phyloP scores from a whole-genome alignment of 2,329 filamentous ascomycete genomes.

The Aspergillus ustus region DNA sequence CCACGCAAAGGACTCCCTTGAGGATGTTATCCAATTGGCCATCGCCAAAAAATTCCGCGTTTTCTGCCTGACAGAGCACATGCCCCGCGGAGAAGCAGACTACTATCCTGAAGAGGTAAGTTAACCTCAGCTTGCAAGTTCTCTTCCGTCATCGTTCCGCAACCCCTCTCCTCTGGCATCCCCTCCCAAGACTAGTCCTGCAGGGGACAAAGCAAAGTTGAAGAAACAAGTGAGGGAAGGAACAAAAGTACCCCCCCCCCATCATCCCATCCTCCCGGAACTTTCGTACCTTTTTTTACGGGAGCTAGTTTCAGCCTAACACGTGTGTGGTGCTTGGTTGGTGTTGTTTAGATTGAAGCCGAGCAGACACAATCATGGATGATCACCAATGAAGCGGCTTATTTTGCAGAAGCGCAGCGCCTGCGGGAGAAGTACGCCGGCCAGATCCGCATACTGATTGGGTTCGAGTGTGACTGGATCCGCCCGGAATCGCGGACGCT shows the following conservation, averaged over 20 bases:
- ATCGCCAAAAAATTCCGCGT: slow-evolving; percentile 78
- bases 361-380: slow-evolving; percentile 36
- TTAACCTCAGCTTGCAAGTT: not conserved
- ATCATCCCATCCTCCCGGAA: not conserved
- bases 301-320: not conserved
- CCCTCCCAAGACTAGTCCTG: not conserved
- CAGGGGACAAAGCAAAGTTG: slow-evolving; percentile 3
- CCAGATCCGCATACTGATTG: slow-evolving; percentile 79
- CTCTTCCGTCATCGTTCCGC: not conserved
- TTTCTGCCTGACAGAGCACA: slow-evolving; percentile 92
- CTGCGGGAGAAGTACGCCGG: slow-evolving; percentile 71
- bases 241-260: not conserved
- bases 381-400: slow-evolving; percentile 62
- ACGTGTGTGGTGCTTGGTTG: slow-evolving; percentile 25
- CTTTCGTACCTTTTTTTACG: not conserved
- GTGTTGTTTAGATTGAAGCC: slow-evolving; percentile 33
- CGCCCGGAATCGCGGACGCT: slow-evolving; percentile 66
- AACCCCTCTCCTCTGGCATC: not conserved
- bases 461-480: slow-evolving; percentile 94
- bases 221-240: not conserved
- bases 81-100: slow-evolving; percentile 79
- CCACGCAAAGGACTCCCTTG: slow-evolving; percentile 83
- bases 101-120: slow-evolving; percentile 88
- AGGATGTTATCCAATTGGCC: slow-evolving; percentile 79
- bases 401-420: slow-evolving; percentile 74